Evolutionary conservation across 176 grass and related monocot species (phyloP), one percentile per base, ranked within the genome.

Genomic region (Coix lacrymajobi): DNA sequence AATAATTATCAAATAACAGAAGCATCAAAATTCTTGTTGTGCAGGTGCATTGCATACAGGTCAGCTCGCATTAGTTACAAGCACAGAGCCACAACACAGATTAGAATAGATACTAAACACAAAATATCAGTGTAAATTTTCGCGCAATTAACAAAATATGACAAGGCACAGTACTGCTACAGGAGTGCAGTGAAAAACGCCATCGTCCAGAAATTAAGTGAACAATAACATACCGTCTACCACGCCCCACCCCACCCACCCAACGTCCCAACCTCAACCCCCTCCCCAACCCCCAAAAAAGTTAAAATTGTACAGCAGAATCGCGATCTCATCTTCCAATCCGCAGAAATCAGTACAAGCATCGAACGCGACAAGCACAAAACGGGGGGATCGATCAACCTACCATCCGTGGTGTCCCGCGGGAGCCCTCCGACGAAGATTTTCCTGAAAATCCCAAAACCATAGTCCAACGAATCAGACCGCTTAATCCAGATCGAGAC

Each of bases 341-440:
- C 62, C 71, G 76, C 39, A 45, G 34, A 40, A 58, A 40, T 32
- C 26, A 82, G 39, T 13, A 82, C 11, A 51, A 69, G 20, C 45
- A 73, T 69, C 33, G 41, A 41, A 79, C 11, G 45, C 60, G 3
- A 73, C 75, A 54, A 67, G 37, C 41, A 58, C 29, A 39, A 66
- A 16, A 60, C 26, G 11, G 48, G 33, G 10, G 57, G n/a, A 78
- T 39, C 75, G 16, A 81, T 76, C 16, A 8, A 41, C 28, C 8
- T 85, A 98, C 96, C 83, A 29, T 87, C 81, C 12, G 78, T 92
- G 36, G 91, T 91, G 66, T 93, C 89, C 66, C 89, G 90, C 29
- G 92, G 81, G 19, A 98, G 91, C 20, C 96, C 96, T 7, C 96
- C 96, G 69, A 98, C 82, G 81, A 98, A 98, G 57, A 95, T 98